phyloP scores from a whole-genome alignment of 805 yeast genomes.

The Metschnikowia colocasiae region DNA sequence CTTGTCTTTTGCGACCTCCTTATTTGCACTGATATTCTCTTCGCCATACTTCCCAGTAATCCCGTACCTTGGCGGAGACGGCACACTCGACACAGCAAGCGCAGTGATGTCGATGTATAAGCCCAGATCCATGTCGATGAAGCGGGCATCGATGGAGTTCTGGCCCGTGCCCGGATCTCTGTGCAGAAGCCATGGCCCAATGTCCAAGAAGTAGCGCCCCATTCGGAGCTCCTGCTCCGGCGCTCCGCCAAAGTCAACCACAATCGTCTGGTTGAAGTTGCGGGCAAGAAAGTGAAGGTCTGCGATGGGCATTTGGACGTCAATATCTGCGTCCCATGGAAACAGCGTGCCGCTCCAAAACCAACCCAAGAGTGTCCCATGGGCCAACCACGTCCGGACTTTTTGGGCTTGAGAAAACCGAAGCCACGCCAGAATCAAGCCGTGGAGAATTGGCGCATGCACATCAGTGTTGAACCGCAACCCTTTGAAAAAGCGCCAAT shows the following conservation, averaged over 20 bases:
- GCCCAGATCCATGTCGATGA: slow-evolving; percentile 71
- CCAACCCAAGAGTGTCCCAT: slow-evolving; percentile 28
- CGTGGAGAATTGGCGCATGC: slow-evolving; percentile 20
- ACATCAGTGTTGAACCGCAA: slow-evolving; percentile 13
- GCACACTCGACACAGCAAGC: slow-evolving; percentile 31
- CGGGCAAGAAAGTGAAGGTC: slow-evolving; percentile 23
- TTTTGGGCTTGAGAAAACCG: slow-evolving; percentile 24
- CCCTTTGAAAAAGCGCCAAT: slow-evolving; percentile 28
- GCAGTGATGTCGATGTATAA: slow-evolving; percentile 72
- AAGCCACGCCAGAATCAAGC: slow-evolving; percentile 25
- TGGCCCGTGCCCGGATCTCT: slow-evolving; percentile 47
- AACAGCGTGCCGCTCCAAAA: slow-evolving; percentile 28
- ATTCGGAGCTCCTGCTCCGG: slow-evolving; percentile 40
- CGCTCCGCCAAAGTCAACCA: slow-evolving; percentile 28
- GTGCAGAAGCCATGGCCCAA: slow-evolving; percentile 48
- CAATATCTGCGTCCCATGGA: slow-evolving; percentile 30
- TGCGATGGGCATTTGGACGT: slow-evolving; percentile 26
- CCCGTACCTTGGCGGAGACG: slow-evolving; percentile 8
- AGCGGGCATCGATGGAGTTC: slow-evolving; percentile 60
- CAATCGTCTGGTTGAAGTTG: slow-evolving; percentile 22
- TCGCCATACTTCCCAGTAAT: not conserved
- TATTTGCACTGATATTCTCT: not conserved
- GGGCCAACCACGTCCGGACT: slow-evolving; percentile 28
- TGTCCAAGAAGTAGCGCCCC: slow-evolving; percentile 49
- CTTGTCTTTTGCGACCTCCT: not conserved